Percentiles rank a stretch among this genome's conserved stretches.
phyloP scores from a whole-genome alignment of 495 filamentous ascomycete genomes.

The Hypoxylon lenormandii region DNA sequence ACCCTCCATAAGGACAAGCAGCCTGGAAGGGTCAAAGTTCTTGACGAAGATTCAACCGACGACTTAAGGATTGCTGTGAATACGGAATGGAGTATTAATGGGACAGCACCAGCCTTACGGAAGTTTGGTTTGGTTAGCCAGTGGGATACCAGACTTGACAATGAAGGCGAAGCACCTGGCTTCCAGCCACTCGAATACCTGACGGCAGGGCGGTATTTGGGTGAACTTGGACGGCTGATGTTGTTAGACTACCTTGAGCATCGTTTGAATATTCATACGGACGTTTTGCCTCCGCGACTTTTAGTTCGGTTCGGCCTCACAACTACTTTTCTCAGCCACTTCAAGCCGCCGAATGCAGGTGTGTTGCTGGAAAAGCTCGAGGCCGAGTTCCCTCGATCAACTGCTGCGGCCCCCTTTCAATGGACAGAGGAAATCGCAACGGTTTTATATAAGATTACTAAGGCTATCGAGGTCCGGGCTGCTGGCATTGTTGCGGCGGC shows the following conservation, averaged over 20 bases:
- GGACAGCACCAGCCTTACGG: conserved; percentile 73
- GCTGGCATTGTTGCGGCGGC: conserved; percentile 79
- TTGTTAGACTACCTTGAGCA: conserved; percentile 73
- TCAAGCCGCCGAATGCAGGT: conserved; percentile 65
- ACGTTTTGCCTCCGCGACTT: conserved; percentile 70
- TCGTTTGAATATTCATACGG: conserved; percentile 51
- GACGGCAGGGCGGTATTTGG: conserved; percentile 84
- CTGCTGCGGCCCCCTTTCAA: conserved; percentile 58
- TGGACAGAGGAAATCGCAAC: conserved; percentile 71
- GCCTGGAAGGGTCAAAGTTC: conserved; percentile 63
- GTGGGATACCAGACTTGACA: conserved; percentile 77
- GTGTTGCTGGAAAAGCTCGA: conserved; percentile 65
- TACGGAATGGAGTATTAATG: conserved; percentile 87
- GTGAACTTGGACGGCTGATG: conserved; percentile 81
- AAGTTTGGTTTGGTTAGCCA: conserved; percentile 73
- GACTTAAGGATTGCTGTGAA: conserved; percentile 78
- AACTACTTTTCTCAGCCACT: conserved; percentile 77
- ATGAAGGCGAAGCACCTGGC: conserved; percentile 74
- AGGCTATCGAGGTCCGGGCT: conserved; percentile 73
- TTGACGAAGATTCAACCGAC: conserved; percentile 68
- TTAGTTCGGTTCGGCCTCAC: conserved; percentile 72
- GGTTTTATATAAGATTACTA: conserved; percentile 70
- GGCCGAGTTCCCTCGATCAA: conserved; percentile 64
- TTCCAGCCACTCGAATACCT: conserved; percentile 92
- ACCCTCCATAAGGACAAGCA: conserved; percentile 74